Percentiles rank a stretch among this genome's conserved stretches.
Conservation (phyloP, 2,329 filamentous ascomycete species). For the Parasarocladium wereldwijsianum region DNA sequence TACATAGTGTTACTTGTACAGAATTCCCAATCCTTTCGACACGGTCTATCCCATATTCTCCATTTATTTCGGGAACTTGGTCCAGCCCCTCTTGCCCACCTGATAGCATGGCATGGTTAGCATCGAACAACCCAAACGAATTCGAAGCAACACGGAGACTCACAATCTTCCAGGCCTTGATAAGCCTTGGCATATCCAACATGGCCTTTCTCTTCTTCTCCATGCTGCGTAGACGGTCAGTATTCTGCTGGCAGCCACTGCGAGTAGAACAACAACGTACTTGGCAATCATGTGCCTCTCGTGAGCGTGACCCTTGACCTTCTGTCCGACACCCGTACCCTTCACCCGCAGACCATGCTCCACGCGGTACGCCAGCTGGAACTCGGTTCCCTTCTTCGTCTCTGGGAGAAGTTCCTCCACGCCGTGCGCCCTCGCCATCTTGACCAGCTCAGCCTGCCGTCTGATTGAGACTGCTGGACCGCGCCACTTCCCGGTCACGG, state of each 20-base stretch:
- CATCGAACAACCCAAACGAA: slow-evolving; percentile 5
- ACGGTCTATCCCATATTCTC: slow-evolving; percentile 15
- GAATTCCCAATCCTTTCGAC: slow-evolving; percentile 11
- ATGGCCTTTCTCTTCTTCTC: slow-evolving; percentile 84
- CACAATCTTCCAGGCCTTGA: slow-evolving; percentile 88
- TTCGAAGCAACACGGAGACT: slow-evolving; percentile 15
- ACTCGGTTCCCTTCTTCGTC: slow-evolving; percentile 60
- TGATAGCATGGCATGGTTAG: slow-evolving; percentile 24
- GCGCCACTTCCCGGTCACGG: slow-evolving; percentile 67
- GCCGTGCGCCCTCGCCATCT: slow-evolving; percentile 64
- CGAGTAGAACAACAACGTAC: slow-evolving; percentile 25
- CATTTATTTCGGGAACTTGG: slow-evolving; percentile 40
- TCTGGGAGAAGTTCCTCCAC: slow-evolving; percentile 70
- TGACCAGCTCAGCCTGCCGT: slow-evolving; percentile 80
- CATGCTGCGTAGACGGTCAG: slow-evolving; percentile 42
- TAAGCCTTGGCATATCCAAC: slow-evolving; percentile 85
- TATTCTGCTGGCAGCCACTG: slow-evolving; percentile 1
- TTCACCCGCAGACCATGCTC: slow-evolving; percentile 74
- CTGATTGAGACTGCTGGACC: slow-evolving; percentile 71
- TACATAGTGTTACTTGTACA: slow-evolving; percentile 4
- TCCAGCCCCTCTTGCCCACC: slow-evolving; percentile 41
- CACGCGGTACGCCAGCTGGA: slow-evolving; percentile 54
- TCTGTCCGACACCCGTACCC: slow-evolving; percentile 84
- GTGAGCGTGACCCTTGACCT: slow-evolving; percentile 89
- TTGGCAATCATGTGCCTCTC: slow-evolving; percentile 72